Evolutionary conservation across 163 green algal genomes (phyloP).

Genomic region (Prototheca cutis): DNA sequence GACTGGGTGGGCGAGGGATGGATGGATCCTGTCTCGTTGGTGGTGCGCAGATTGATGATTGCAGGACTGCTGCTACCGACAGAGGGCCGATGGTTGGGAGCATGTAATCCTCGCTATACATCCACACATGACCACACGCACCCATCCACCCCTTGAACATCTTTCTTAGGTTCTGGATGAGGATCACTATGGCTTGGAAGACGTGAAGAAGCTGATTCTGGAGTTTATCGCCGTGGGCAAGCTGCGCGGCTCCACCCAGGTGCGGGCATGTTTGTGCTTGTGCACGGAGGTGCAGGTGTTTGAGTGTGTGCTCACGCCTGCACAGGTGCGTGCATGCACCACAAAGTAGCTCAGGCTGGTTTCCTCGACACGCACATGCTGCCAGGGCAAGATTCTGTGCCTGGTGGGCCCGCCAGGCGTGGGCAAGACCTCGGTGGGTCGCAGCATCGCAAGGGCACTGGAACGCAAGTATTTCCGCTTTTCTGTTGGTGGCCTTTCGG

Average conservation of each 20-base stretch:
- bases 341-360: too few relatives aligned
- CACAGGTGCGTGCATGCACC: too few relatives aligned
- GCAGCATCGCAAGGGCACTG: conserved; percentile 75
- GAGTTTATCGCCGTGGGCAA: conserved; percentile 95
- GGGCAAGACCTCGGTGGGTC: conserved; percentile 88
- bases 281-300: conserved; percentile 2
- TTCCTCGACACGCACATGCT: too few relatives aligned
- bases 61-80: too few relatives aligned
- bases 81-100: too few relatives aligned
- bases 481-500: conserved; percentile 80
- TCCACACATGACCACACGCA: background rate
- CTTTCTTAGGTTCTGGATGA: conserved; percentile 71
- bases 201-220: conserved; percentile 95
- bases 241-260: conserved; percentile 63
- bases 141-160: background rate
- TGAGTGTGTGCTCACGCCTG: too few relatives aligned
- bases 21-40: too few relatives aligned
- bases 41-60: too few relatives aligned
- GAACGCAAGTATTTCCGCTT: conserved; percentile 87
- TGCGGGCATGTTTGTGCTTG: background rate
- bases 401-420: conserved; percentile 78
- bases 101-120: too few relatives aligned
- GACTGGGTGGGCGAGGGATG: too few relatives aligned
- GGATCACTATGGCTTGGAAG: conserved; percentile 89
- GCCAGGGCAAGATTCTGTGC: conserved; percentile 93